Evolutionary conservation across 2,329 filamentous ascomycete species (phyloP), one percentile per base, ranked within the genome.

Genomic region (Fusarium sp.): DNA sequence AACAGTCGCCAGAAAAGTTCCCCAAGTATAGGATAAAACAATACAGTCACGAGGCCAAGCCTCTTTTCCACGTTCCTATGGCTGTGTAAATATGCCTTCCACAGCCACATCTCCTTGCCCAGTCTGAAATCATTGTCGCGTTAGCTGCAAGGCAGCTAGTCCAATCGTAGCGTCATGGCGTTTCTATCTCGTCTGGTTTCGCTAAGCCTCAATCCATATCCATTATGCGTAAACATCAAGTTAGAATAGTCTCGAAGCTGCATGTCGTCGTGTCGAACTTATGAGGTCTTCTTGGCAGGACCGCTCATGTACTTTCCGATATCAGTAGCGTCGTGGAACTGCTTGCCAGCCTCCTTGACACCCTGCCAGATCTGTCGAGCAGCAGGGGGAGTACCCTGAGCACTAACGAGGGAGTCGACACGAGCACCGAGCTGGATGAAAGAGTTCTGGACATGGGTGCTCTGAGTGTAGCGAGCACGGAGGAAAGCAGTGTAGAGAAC

Each of bases 401-500:
- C 92, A 58, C 94, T 92, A 61, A 96, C 89, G 52, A 94, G 86
- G 68, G 92, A 92, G 81, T 98, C 95, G 68, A 95, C 85, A 74
- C 93, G 89, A 59, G 92, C 90, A 77, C 89, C 90, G 60, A 95
- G 83, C 76, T 92, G 88, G 71, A 87, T 85, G 78, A 98, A 91
- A 50, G 93, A 91, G 77, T 88, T 89, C 85, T 97, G 93, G n/a
- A 98, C 93, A 79, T 98, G 97, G 72, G 85, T 89, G 88, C 94
- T 98, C 87, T 98, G 95, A 63, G 91, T 87, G 84, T 92, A 95
- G 78, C 96, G 91, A 44, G 95, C 93, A 75, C 96, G 93, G 80
- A 98, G 90, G 88, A 99, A 99, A 76, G 90, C 88, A 73, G 94
- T 94, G 89, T 98, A 99, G 81, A 97, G 82, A 67, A 84, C 84